These are phyloP conservation scores for Pseudocercospora cruenta DNA, from an alignment of 2,329 filamentous ascomycete species.

Conservation along the genomic window DNA sequence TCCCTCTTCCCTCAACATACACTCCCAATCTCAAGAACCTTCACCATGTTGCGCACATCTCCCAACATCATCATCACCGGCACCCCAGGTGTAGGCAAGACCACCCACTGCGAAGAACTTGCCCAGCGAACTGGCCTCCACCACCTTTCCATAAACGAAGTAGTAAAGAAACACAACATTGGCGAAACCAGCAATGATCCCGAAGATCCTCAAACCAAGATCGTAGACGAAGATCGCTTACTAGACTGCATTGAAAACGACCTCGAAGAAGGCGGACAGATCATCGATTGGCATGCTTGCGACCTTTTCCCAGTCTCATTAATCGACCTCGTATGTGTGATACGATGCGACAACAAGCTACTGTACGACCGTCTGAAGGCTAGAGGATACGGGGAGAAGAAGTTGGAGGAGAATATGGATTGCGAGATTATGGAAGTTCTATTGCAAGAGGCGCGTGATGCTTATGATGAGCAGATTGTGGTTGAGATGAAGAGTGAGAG, in stretches of 20 bases:
- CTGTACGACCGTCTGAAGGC: constrained; percentile 82
- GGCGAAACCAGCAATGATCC: constrained; percentile 77
- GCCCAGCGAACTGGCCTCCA: constrained; percentile 75
- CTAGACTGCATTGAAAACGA: constrained; percentile 88
- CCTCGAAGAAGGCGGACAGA: constrained; percentile 74
- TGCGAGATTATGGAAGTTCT: constrained; percentile 97
- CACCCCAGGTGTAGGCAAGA: constrained; percentile 95
- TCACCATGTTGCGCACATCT: constrained; percentile 45
- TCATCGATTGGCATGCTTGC: constrained; percentile 98
- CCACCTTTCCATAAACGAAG: constrained; percentile 85
- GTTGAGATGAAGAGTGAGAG: constrained; percentile 84
- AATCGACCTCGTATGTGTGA: constrained; percentile 92
- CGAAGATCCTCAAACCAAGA: constrained; percentile 81
- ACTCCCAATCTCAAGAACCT: neutral
- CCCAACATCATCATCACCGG: constrained; percentile 96
- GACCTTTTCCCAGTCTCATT: constrained; percentile 91
- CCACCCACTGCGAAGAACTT: constrained; percentile 82
- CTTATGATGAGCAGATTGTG: constrained; percentile 84
- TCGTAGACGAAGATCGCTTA: constrained; percentile 93
- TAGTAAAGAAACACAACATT: constrained; percentile 86
- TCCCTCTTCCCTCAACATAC: neutral
- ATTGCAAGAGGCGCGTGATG: constrained; percentile 83
- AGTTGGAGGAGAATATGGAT: constrained; percentile 94
- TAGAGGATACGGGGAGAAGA: constrained; percentile 79
- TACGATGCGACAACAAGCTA: constrained; percentile 77